Conservation (phyloP, 768 basidiomycete genomes). For the Baorangia bicolor region DNA sequence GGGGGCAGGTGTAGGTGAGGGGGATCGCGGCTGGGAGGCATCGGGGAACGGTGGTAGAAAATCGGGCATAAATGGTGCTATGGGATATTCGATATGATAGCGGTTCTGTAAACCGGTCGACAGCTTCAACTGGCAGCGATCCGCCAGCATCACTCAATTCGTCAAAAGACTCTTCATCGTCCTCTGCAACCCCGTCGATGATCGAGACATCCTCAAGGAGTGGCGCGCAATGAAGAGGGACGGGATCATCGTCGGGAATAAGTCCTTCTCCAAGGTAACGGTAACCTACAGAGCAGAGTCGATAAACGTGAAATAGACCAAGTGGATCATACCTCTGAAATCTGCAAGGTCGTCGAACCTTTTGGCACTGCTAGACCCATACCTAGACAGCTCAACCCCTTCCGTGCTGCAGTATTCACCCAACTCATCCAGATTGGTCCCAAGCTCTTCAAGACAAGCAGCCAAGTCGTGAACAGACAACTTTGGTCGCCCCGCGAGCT, state of each 20-base stretch:
- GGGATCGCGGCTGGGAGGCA: slow-evolving; percentile 22
- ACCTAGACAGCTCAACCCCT: slow-evolving; percentile 65
- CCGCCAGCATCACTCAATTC: slow-evolving; percentile 21
- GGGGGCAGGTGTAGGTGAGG: slow-evolving; percentile 40
- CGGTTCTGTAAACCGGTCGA: slow-evolving; percentile 21
- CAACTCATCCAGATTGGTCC: slow-evolving; percentile 68
- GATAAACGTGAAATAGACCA: neutral
- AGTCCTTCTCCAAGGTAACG: slow-evolving; percentile 59
- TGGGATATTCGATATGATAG: slow-evolving; percentile 36
- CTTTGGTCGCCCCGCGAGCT: slow-evolving; percentile 66
- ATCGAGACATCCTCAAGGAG: slow-evolving; percentile 22
- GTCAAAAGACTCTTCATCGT: slow-evolving; percentile 30
- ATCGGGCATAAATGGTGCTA: slow-evolving; percentile 27
- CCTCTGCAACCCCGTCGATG: slow-evolving; percentile 28
- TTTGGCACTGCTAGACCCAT: slow-evolving; percentile 60
- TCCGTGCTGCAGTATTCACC: slow-evolving; percentile 64
- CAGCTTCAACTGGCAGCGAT: slow-evolving; percentile 11
- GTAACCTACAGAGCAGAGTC: slow-evolving; percentile 47
- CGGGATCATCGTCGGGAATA: slow-evolving; percentile 53
- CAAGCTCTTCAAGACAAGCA: slow-evolving; percentile 71
- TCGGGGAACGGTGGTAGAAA: slow-evolving; percentile 39
- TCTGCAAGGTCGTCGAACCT: slow-evolving; percentile 73
- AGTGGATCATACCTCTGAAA: slow-evolving; percentile 57
- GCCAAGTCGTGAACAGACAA: slow-evolving; percentile 61
- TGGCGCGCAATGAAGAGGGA: slow-evolving; percentile 51